Conservation (phyloP, 768 basidiomycete species). For the Pisolithus microcarpus region DNA sequence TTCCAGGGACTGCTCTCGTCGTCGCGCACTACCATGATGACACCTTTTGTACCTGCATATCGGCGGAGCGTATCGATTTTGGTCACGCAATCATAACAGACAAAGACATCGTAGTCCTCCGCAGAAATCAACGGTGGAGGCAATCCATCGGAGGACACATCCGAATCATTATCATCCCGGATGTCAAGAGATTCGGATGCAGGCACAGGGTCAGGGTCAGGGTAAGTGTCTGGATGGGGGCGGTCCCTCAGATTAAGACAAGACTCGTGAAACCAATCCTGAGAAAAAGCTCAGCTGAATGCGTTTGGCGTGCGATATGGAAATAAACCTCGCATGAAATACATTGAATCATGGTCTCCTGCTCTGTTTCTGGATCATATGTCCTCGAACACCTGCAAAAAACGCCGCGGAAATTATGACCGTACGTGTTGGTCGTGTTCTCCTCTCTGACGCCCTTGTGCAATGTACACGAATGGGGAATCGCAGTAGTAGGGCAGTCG, state of each 20-base stretch:
- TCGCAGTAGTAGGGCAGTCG: slow-evolving; percentile 68
- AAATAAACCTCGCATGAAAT: slow-evolving; percentile 65
- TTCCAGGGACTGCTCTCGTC: slow-evolving; percentile 43
- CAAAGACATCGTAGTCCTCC: slow-evolving; percentile 65
- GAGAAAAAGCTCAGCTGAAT: slow-evolving; percentile 4
- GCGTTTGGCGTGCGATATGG: not conserved
- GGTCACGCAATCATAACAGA: slow-evolving; percentile 66
- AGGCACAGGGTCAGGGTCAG: not conserved
- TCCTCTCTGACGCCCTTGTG: slow-evolving; percentile 46
- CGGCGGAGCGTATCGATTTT: slow-evolving; percentile 45
- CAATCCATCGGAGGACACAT: slow-evolving; percentile 55
- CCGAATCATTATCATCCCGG: slow-evolving; percentile 37
- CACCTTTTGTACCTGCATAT: slow-evolving; percentile 63
- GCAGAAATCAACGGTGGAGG: slow-evolving; percentile 63
- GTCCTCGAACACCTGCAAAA: slow-evolving; percentile 72
- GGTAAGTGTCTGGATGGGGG: slow-evolving; percentile 36
- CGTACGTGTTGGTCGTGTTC: slow-evolving; percentile 59
- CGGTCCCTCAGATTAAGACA: slow-evolving; percentile 74
- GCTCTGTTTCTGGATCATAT: slow-evolving; percentile 68
- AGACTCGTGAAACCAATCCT: slow-evolving; percentile 93
- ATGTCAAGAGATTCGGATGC: slow-evolving; percentile 3
- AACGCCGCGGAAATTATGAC: slow-evolving; percentile 60
- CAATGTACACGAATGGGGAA: slow-evolving; percentile 58
- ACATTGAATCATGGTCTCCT: slow-evolving; percentile 87
- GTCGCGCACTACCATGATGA: slow-evolving; percentile 60